A percentile compares a stretch with the other conserved stretches of the same genome.
phyloP scores from a whole-genome alignment of 192 early-diverging fungal species.

The Gigaspora rosea region DNA sequence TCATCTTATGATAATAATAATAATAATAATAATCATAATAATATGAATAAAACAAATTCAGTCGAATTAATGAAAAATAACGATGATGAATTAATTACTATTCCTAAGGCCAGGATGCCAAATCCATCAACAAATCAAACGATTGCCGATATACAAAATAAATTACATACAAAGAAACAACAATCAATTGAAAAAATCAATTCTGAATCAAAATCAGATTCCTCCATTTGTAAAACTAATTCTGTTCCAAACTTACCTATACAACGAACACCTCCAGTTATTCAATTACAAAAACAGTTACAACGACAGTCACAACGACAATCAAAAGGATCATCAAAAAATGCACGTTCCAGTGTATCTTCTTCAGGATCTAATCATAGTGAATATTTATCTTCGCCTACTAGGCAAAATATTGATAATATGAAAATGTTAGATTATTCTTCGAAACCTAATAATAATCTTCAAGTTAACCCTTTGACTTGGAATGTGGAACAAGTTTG shows the following conservation, averaged over 20 bases:
- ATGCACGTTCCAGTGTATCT: background rate
- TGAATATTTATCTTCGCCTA: background rate
- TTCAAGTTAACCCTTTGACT: slow-evolving; percentile 41
- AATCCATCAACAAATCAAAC: background rate
- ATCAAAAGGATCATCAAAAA: background rate
- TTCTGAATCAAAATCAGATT: background rate
- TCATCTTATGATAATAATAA: background rate
- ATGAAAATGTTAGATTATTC: background rate
- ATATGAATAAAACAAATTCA: background rate
- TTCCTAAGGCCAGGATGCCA: background rate
- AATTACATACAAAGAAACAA: background rate
- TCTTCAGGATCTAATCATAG: background rate
- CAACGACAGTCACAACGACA: too few species aligned
- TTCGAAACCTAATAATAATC: background rate
- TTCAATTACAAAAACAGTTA: too few species aligned
- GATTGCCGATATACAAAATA: background rate
- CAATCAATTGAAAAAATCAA: background rate
- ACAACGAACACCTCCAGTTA: too few species aligned
- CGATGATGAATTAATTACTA: background rate
- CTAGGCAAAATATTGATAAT: background rate
- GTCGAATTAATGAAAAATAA: background rate
- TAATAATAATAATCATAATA: background rate
- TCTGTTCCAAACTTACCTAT: background rate
- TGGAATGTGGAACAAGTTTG: slow-evolving; percentile 65
- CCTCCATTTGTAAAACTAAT: background rate